Base-by-base conservation (phyloP, 805 yeast genomes). In the Zygotorulaspora sp. region DNA sequence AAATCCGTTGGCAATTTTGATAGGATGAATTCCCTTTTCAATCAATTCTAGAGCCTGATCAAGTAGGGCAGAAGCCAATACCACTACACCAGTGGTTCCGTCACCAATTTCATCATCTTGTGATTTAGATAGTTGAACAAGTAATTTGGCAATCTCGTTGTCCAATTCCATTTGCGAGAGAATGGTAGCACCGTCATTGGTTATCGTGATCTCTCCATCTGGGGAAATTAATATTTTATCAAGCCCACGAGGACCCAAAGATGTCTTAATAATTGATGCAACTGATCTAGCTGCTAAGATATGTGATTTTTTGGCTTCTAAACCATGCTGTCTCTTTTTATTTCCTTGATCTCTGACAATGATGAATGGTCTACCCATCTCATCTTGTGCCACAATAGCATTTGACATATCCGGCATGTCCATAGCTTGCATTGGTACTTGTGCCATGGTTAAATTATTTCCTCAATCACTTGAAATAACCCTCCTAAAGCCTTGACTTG, bases 21-120 rank as follows among this genome's bases (percentile, higher is more conserved):
- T 87, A 32, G 99, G 98, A 58, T 92, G 99, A 47, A 92, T 89
- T 40, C 97, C 97, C 68, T 85, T 87, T 57, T 92, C 97, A 49
- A 92, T 89, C 47, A 92, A 75, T 58, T 88, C 97, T 40, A 83
- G 66, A 2, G 98, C 97, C 67, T 92, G 96, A 62, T 90, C 97
- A 42, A 92, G 71, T 47, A 92, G 70, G 2, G 97, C 95, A 49
- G 96, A 84, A 1, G 98, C 97, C 36, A 92, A 70, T 2, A 92
- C 97, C 37, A 92, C 97, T 19, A 92, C 99, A 58, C 97, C 97
- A 4, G 99, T 92, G 19, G 99, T 92, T 58, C 98, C 98, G 62
- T 90, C 98, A 40, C 98, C 98, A 60, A 90, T 87, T 67, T 90
- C 97, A 61, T 92, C 96, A 63, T 90, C 98, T 70, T 90, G 98